Base-by-base conservation (phyloP, 805 yeast genomes). In the Candida coquimbonensis region DNA sequence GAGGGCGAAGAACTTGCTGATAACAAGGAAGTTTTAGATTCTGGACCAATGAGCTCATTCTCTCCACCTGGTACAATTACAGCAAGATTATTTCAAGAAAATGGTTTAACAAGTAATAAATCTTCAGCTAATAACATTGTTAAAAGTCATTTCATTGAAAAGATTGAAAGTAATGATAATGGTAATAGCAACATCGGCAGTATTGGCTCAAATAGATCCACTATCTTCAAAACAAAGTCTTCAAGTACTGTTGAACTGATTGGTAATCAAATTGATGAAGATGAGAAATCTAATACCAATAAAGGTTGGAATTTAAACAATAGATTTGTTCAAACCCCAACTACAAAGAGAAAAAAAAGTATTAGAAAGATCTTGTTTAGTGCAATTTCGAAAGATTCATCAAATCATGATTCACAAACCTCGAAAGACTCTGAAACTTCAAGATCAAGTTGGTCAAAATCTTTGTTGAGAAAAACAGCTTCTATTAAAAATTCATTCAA, bases 361-460 rank as follows among this genome's bases (percentile, higher is more conserved):
- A 49, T 55, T 14, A 54, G 48, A 45, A 48, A 47, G 27, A 50
- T 55, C 7, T 42, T 54, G 16, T 50, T 51, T 36, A 49, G 53
- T 19, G 42, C 53, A 21, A 41, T 47, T 11, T 46, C 55, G 1
- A 44, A 38, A 34, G 43, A 33, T 9, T 32, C 43, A n/a, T n/a
- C 34, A 8, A 16, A n/a, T 9, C 24, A 12, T 21, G 45, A 39
- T 14, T 21, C 37, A 11, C 19, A 31, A n/a, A 17, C n/a, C 24
- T 7, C 33, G 6, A 33, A 17, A 9, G 44, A 36, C 21, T 40
- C 34, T 1, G 16, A 36, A 5, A 27, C 6, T 6, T 25, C 42
- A n/a, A 37, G 36, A n/a, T 39, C 46, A 19, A 45, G 53, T 43
- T 50, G 57, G 53, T 40, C 54, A 12, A 45, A 32, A n/a, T 41